Conservation (phyloP, 768 basidiomycete species). For the Mycena floridula region DNA sequence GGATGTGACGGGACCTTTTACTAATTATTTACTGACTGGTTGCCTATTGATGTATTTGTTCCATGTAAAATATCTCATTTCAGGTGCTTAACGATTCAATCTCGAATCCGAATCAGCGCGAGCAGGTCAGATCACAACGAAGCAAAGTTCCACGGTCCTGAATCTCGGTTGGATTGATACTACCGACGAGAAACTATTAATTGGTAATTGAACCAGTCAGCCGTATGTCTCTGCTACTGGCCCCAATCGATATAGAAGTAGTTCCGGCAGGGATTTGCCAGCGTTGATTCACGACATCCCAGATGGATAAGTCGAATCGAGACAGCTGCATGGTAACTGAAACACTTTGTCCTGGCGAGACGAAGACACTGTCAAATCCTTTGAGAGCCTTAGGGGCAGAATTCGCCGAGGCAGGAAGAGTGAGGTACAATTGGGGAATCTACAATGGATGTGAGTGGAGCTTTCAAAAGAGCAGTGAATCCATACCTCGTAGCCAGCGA, state of each 20-base stretch:
- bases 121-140: no score
- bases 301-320: constrained; percentile 47
- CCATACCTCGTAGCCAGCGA: constrained; percentile 50
- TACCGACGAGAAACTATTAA: constrained; percentile 16
- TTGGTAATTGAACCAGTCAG: constrained; percentile 34
- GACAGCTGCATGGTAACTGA: constrained; percentile 42
- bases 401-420: constrained; percentile 39
- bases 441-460: constrained; percentile 10
- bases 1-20: no score
- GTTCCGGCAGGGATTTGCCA: constrained; percentile 49
- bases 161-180: no score
- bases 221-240: constrained; percentile 43
- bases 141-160: no score
- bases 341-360: constrained; percentile 36
- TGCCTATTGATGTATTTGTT: no score
- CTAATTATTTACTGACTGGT: no score
- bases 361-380: constrained; percentile 48
- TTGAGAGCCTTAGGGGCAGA: constrained; percentile 46
- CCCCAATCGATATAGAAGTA: constrained; percentile 41
- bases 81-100: no score
- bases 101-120: no score
- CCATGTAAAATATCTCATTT: no score
- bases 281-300: constrained; percentile 46
- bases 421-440: constrained; percentile 53
- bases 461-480: not conserved